Conservation (phyloP, 1,139 yeast genomes). For the Saccharomycopsis hybrid region DNA sequence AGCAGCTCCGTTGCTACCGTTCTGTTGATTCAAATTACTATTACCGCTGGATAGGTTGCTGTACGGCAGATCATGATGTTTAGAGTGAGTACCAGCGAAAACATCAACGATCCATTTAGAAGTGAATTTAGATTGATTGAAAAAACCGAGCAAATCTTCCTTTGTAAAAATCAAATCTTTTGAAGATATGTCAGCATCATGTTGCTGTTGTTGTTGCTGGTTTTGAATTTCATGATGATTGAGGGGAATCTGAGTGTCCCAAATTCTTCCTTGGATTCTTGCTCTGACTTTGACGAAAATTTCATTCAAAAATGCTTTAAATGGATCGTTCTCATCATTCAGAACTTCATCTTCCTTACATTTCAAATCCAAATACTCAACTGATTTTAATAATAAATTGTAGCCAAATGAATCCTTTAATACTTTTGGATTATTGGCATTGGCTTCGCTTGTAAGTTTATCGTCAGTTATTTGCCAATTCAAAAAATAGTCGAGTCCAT, state of each 20-base stretch:
- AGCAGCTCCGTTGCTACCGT: too few relatives aligned
- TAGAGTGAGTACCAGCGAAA: neutral
- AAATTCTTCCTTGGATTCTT: conserved; percentile 1
- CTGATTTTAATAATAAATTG: conserved; percentile 2
- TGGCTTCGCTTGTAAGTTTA: neutral
- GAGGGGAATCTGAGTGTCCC: conserved; percentile 12
- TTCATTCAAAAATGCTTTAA: neutral
- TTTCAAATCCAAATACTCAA: conserved; percentile 5
- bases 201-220: neutral
- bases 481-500: conserved; percentile 1
- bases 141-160: conserved; percentile 7
- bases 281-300: conserved; percentile 1
- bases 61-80: neutral
- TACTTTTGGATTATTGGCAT: neutral
- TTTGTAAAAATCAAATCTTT: conserved; percentile 2
- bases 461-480: conserved; percentile 10
- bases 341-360: neutral
- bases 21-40: neutral
- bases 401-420: conserved; percentile 11
- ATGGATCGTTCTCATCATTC: neutral
- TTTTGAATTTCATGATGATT: neutral
- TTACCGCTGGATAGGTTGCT: neutral
- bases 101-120: conserved; percentile 17
- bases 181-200: neutral
- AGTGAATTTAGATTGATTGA: conserved; percentile 5